Base-by-base conservation (phyloP, 257 asterid species). In the Solanum neorickii region DNA sequence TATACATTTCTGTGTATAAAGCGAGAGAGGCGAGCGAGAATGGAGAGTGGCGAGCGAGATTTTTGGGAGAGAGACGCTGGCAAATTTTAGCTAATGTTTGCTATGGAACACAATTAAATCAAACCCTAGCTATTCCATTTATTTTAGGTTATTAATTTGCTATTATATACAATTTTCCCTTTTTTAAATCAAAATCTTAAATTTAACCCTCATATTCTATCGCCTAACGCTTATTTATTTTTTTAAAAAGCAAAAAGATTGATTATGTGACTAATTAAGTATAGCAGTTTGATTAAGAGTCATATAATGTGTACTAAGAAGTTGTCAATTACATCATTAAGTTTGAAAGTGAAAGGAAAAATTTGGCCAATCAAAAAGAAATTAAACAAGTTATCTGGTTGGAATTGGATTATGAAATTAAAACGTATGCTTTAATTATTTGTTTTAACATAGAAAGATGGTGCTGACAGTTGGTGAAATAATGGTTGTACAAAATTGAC, bases 301-400 rank as follows among this genome's bases (percentile, higher is more conserved):
- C 83, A 23, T 42, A 23, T 12, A 23, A 41, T 12, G 59, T 23
- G 83, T 75, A 41, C 59, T 76, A 23, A 74, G 20, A 23, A 74
- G 6, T 5, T 75, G 7, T 12, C 56, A 23, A 75, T 75, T 27
- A n/a, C 83, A n/a, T 15, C 12, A n/a, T 12, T 76, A n/a, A 68
- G 37, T 76, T 76, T 76, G 35, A 76, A 21, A 69, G 15, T 69
- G 41, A 29, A 29, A 69, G 6, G 76, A 69, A 29, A 73, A 16
- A 2, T 4, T 31, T 70, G 3, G n/a, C 25, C 77, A 70, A 70
- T 14, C 2, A 0, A 69, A 70, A 15, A 70, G 7, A 31, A 49
- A 68, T 66, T 66, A 11, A 91, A 25, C 8, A 77, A 85, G 60
- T 87, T 41, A 86, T 90, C 89, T 84, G 86, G 89, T 78, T 86